A percentile compares a stretch with the other conserved stretches of the same genome.
phyloP scores from a whole-genome alignment of 352 stramenopile species.

The Pythium biforme region DNA sequence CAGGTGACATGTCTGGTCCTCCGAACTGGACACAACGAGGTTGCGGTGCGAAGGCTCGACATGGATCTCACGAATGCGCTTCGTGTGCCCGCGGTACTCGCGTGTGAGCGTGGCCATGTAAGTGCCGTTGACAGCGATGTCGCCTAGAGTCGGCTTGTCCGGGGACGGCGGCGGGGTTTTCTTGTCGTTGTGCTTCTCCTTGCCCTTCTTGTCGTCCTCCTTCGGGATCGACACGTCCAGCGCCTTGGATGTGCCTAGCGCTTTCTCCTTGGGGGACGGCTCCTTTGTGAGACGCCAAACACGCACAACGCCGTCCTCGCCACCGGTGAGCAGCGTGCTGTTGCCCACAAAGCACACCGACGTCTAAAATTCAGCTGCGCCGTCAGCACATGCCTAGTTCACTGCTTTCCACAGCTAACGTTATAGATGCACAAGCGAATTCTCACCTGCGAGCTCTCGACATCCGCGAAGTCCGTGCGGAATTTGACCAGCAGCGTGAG shows the following conservation, averaged over 20 bases:
- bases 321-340: constrained; percentile 72
- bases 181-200: constrained; percentile 26
- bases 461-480: constrained; percentile 72
- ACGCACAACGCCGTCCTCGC: constrained; percentile 77
- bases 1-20: constrained; percentile 78
- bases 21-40: constrained; percentile 69
- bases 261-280: constrained; percentile 47
- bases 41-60: constrained; percentile 81
- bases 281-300: constrained; percentile 63
- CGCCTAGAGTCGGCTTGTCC: constrained; percentile 52
- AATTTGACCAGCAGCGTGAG: constrained; percentile 77
- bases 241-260: constrained; percentile 37
- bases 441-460: constrained; percentile 65
- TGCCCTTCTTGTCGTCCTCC: not conserved
- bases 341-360: constrained; percentile 81
- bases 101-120: constrained; percentile 65
- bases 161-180: constrained; percentile 9
- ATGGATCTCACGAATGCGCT: constrained; percentile 80
- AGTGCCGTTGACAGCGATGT: constrained; percentile 45
- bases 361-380: constrained; percentile 29
- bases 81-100: constrained; percentile 74
- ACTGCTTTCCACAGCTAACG: no score
- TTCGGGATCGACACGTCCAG: constrained; percentile 23
- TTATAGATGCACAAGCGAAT: not conserved
- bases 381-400: not conserved